A percentile compares a stretch with the other conserved stretches of the same genome.
phyloP scores from a whole-genome alignment of 345 rosid species.

The Bruguiera parviflora region DNA sequence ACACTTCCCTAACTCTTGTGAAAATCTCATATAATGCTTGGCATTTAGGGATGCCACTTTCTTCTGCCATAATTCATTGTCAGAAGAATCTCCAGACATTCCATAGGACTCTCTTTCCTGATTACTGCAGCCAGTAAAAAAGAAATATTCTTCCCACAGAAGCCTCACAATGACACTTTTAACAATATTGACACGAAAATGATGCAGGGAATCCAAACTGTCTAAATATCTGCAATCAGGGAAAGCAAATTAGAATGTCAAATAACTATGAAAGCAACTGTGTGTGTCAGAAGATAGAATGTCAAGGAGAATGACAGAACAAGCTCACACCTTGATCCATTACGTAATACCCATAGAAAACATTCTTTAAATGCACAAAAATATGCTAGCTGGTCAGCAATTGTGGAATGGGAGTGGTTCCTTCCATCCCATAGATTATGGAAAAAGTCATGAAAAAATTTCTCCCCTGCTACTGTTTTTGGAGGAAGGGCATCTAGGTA shows the following conservation, averaged over 20 bases:
- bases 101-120: constrained; percentile 26
- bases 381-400: constrained; percentile 49
- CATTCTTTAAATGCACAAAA: constrained; percentile 73
- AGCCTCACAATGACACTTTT: constrained; percentile 64
- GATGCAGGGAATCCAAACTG: constrained; percentile 40
- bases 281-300: constrained; percentile 9
- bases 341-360: constrained; percentile 73
- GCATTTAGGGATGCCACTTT: constrained; percentile 30
- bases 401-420: constrained; percentile 48
- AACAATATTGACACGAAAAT: constrained; percentile 50
- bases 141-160: constrained; percentile 68
- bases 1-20: constrained; percentile 77
- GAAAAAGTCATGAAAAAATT: constrained; percentile 67
- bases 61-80: constrained; percentile 34
- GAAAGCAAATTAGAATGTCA: background rate
- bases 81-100: constrained; percentile 22
- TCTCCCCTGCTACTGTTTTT: constrained; percentile 52
- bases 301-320: constrained; percentile 4
- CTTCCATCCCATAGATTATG: constrained; percentile 80
- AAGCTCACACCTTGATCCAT: constrained; percentile 57
- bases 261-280: constrained; percentile 8
- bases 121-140: constrained; percentile 24
- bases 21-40: constrained; percentile 37
- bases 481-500: constrained; percentile 67
- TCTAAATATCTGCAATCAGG: constrained; percentile 48